Evolutionary conservation across 768 basidiomycete genomes (phyloP).

Genomic region (Hygrocybe coccinea): DNA sequence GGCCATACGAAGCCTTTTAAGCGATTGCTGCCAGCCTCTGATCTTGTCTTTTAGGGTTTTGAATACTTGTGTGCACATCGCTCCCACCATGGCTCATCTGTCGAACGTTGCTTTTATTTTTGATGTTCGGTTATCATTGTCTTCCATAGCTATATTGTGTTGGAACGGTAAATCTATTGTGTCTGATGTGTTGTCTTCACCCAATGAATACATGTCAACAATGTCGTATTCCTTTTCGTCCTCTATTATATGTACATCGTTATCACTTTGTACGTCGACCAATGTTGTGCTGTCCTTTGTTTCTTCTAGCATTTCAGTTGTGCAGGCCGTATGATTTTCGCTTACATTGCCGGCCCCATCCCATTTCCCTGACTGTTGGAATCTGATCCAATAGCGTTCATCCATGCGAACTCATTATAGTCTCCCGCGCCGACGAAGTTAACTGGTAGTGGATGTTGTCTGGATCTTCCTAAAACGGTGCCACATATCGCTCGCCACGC

Average conservation of each 20-base stretch:
- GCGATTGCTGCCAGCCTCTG: too few relatives aligned
- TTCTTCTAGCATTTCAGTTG: conserved; percentile 7
- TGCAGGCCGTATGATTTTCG: conserved; percentile 4
- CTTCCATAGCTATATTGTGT: not conserved
- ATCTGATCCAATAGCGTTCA: not conserved
- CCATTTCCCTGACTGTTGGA: conserved; percentile 17
- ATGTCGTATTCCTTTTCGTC: not conserved
- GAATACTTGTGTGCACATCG: too few relatives aligned
- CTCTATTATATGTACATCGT: conserved; percentile 3
- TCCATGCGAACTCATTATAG: not conserved
- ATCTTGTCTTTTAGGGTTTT: too few relatives aligned
- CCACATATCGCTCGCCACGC: not conserved
- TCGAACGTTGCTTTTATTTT: too few relatives aligned
- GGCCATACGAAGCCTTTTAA: too few relatives aligned
- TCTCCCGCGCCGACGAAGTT: not conserved
- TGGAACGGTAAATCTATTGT: not conserved
- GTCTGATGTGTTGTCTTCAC: conserved; percentile 1
- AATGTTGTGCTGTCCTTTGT: not conserved
- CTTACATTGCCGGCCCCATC: conserved; percentile 21
- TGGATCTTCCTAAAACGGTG: not conserved
- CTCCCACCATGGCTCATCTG: too few relatives aligned
- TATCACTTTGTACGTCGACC: not conserved
- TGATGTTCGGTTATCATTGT: not conserved
- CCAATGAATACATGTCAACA: conserved; percentile 3
- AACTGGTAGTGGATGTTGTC: not conserved